Evolutionary conservation across 371 early-diverging fungal species (phyloP), one percentile per base, ranked within the genome.

Genomic region (Saksenaea vasiformis): DNA sequence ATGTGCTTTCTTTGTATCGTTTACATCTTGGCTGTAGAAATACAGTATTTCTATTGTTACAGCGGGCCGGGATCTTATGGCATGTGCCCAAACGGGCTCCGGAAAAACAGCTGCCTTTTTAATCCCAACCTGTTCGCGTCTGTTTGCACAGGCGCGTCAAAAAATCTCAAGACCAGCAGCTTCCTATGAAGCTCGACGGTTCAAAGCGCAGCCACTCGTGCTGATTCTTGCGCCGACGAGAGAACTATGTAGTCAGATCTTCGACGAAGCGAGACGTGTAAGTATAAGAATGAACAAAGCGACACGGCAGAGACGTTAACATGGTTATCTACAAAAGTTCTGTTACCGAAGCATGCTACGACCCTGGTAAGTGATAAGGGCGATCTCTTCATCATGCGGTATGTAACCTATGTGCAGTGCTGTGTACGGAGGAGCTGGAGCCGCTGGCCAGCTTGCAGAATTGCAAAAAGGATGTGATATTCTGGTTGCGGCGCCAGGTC

Each of bases 401-500:
- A 14, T 22, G 24, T 17, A 35, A 37, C 24, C 15, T 11, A 9
- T 57, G 19, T 26, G 9, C 54, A 78, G 95, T 67, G 85, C 93
- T 26, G 80, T 88, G 0, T 96, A 99, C 65, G 98, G 70, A 39
- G 70, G 70, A 62, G 70, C 70, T 13, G 63, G 60, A 5, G 26
- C 54, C 17, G 28, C 31, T 38, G 65, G 66, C n/a, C 70, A 70
- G 26, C 36, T 53, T 14, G 35, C 26, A n/a, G 94, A 93, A 44
- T 66, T 98, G 28, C 61, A 72, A 10, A 74, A 73, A n/a, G 98
- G 98, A 8, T 91, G 92, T 44, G 97, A 99, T 69, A 87, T 99
- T 19, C 83, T 95, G 38, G 88, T 98, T 65, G 99, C 98, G 14
- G 97, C 98, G 0, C 99, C 99, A n/a, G 99, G 99, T 5, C 85